phyloP scores from a whole-genome alignment of 192 early-diverging fungal species.

The Backusella mclennaniae region DNA sequence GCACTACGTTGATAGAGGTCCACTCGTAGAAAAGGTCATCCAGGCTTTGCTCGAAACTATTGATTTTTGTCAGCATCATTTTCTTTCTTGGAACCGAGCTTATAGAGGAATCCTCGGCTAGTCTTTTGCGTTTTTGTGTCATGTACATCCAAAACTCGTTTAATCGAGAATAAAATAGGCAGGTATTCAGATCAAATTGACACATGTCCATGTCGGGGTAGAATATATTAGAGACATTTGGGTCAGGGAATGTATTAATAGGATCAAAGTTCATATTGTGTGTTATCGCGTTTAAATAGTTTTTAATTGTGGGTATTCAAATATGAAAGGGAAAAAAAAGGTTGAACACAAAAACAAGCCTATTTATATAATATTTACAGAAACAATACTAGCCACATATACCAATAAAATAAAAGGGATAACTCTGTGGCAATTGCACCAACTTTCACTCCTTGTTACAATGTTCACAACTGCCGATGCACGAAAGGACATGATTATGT shows the following conservation, averaged over 20 bases:
- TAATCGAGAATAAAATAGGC: not conserved
- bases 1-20: conserved; percentile 25
- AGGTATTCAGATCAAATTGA: conserved; percentile 3
- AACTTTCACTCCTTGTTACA: not conserved
- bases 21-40: conserved; percentile 26
- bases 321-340: not conserved
- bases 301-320: not conserved
- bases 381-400: not conserved
- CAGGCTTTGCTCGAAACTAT: conserved; percentile 13
- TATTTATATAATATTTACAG: not conserved
- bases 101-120: not conserved
- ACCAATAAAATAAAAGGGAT: conserved; percentile 1
- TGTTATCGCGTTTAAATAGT: not conserved
- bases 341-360: not conserved
- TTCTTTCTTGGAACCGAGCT: not conserved
- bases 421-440: not conserved
- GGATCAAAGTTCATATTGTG: not conserved
- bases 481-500: not conserved
- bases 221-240: not conserved
- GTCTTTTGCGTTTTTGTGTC: conserved; percentile 1
- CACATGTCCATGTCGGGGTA: not conserved
- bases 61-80: not conserved
- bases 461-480: not conserved
- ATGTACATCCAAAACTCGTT: not conserved
- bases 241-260: not conserved